Evolutionary conservation across 2,329 filamentous ascomycete species (phyloP).

Genomic region (Lecanoromycetidae sp.): DNA sequence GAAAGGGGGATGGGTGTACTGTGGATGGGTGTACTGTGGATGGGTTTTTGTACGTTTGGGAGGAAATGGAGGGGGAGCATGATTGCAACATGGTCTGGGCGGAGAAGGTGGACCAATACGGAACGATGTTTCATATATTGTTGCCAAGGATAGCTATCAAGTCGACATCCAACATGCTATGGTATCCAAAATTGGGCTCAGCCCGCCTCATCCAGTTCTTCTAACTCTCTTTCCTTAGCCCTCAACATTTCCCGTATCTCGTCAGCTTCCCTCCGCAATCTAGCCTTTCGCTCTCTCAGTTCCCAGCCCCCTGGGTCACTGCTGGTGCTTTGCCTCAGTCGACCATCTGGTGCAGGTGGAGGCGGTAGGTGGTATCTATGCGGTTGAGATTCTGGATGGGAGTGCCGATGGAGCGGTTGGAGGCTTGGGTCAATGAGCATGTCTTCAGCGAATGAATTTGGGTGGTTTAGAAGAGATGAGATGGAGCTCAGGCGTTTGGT

Average conservation of each 20-base stretch:
- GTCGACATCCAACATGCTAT: too few species aligned
- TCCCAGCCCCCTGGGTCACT: constrained; percentile 30
- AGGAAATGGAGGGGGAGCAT: too few species aligned
- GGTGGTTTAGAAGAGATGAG: constrained; percentile 56
- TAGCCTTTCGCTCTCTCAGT: constrained; percentile 51
- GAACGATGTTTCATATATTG: not conserved
- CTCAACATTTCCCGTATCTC: constrained; percentile 60
- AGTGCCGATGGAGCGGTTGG: constrained; percentile 16
- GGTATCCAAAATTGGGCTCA: not conserved
- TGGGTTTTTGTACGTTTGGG: too few species aligned
- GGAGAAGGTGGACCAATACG: constrained; percentile 52
- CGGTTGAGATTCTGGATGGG: constrained; percentile 20
- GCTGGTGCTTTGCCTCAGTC: constrained; percentile 31
- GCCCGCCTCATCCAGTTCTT: constrained; percentile 32
- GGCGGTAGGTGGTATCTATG: constrained; percentile 20
- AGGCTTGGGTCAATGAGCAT: constrained; percentile 33
- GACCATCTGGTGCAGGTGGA: constrained; percentile 19
- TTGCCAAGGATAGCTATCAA: too few species aligned
- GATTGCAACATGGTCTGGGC: constrained; percentile 50
- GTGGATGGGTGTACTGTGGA: constrained; percentile 97
- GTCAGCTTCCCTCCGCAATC: constrained; percentile 61
- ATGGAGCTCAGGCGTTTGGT: constrained; percentile 60
- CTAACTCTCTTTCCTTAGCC: constrained; percentile 63
- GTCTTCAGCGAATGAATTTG: constrained; percentile 21
- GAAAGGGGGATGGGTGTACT: constrained; percentile 95